Base-by-base conservation (phyloP, 1,284 basidiomycete species). In the Puccinia hordei region DNA sequence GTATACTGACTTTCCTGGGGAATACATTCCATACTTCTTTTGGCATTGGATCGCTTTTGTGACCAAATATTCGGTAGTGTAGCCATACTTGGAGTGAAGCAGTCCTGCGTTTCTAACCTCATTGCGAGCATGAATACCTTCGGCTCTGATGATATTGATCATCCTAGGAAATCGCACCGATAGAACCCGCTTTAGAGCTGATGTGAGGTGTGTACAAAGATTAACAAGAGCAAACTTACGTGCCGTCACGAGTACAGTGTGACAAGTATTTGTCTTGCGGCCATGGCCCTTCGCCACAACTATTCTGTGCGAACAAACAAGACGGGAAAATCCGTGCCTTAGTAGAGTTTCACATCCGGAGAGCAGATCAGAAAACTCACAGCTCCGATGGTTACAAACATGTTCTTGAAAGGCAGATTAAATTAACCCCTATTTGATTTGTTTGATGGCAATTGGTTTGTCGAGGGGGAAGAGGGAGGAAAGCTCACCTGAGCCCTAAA, bases 71-170 rank as follows among this genome's bases (percentile, higher is more conserved):
- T 57, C 51, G 71, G 71, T 73, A 4, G 27, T 55, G 35, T 38
- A 73, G 12, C 71, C 71, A 49, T 73, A 73, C n/a, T 73, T 73
- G 2, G 6, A 5, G 2, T 13, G n/a, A 6, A 73, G 17, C 1
- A 73, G 8, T 12, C 2, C 17, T 27, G 71, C 51, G 15, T 38
- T 51, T n/a, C 46, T 30, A 10, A 55, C 19, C 33, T 73, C 53
- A 35, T 68, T 68, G n/a, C 66, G 41, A 15, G 44, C 66, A 68
- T 68, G 41, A 15, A 33, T 44, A 30, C 73, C 73, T 49, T 65
- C 44, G 22, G 73, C 73, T 38, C 61, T 59, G 19, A 76, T 76
- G 15, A 76, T 76, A 65, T 76, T 76, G 13, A 8, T 63, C 73
- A 75, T 65, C 9, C 73, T 75, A 22, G 2, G 17, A 35, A 30